Evolutionary conservation across 2,329 filamentous ascomycete species (phyloP).

Genomic region (Ascochyta koolunga): DNA sequence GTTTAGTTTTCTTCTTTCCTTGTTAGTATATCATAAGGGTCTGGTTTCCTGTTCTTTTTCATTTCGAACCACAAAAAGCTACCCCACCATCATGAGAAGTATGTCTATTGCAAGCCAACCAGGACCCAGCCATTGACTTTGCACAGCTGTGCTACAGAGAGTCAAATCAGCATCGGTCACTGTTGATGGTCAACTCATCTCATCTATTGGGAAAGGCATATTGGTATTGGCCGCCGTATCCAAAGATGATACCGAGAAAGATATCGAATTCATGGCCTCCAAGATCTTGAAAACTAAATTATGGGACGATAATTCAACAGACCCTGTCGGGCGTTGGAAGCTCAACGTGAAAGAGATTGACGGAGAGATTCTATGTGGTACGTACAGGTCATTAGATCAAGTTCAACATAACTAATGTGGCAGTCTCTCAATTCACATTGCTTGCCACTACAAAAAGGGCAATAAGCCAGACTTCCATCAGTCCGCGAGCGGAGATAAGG

Average conservation of each 20-base stretch:
- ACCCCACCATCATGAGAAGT: slow-evolving; percentile 34
- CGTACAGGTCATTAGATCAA: slow-evolving; percentile 24
- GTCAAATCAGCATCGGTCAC: slow-evolving; percentile 95
- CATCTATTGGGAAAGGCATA: slow-evolving; percentile 86
- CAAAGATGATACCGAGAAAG: slow-evolving; percentile 87
- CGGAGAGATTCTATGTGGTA: slow-evolving; percentile 94
- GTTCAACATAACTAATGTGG: not conserved
- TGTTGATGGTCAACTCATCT: slow-evolving; percentile 88
- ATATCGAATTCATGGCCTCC: slow-evolving; percentile 79
- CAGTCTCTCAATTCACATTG: slow-evolving; percentile 96
- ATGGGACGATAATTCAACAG: slow-evolving; percentile 81
- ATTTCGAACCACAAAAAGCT: not conserved
- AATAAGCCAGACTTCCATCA: slow-evolving; percentile 95
- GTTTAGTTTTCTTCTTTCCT: not conserved
- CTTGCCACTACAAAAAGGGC: slow-evolving; percentile 91
- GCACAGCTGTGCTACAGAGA: slow-evolving; percentile 83
- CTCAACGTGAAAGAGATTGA: slow-evolving; percentile 83
- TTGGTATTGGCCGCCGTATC: slow-evolving; percentile 91
- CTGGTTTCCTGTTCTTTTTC: not conserved
- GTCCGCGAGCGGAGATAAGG: slow-evolving; percentile 78
- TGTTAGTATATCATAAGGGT: not conserved
- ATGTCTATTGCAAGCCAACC: slow-evolving; percentile 14
- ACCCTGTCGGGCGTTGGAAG: slow-evolving; percentile 74
- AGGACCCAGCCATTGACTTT: slow-evolving; percentile 18
- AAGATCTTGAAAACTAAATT: slow-evolving; percentile 90